Percentiles rank a stretch among this genome's conserved stretches.
phyloP scores from a whole-genome alignment of 495 filamentous ascomycete genomes.

The Penicillium pancosmium region DNA sequence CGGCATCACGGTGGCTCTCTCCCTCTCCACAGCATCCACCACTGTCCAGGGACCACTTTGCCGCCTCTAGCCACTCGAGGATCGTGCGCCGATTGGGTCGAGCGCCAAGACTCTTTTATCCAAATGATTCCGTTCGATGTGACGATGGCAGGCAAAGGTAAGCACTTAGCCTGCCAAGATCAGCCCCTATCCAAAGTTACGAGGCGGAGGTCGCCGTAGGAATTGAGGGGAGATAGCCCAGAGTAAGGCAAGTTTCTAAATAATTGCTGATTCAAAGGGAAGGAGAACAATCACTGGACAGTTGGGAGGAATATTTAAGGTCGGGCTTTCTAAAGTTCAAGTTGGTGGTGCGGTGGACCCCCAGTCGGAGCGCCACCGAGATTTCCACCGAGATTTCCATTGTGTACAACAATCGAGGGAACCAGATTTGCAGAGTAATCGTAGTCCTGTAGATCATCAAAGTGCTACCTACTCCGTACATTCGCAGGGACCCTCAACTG shows the following conservation, averaged over 20 bases:
- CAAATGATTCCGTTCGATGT: background rate
- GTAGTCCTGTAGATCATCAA: background rate
- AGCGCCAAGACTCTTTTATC: background rate
- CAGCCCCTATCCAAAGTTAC: background rate
- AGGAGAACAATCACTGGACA: no score
- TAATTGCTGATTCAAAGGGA: no score
- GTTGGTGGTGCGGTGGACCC: background rate
- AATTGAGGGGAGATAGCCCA: background rate
- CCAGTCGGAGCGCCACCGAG: constrained; percentile 6
- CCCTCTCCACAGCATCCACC: background rate
- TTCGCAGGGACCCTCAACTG: background rate
- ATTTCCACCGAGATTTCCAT: background rate
- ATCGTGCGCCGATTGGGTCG: background rate
- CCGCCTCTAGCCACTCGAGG: constrained; percentile 6
- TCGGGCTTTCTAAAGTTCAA: background rate
- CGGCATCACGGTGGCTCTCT: no score
- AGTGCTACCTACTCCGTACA: background rate
- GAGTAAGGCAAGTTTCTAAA: no score
- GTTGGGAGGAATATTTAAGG: background rate
- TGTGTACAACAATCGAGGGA: background rate
- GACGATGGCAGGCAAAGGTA: background rate
- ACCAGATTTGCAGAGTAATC: background rate
- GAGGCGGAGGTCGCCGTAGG: constrained; percentile 1
- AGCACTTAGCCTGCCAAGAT: constrained; percentile 3
- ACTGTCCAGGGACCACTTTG: background rate